Evolutionary conservation across 2,329 filamentous ascomycete species (phyloP), one percentile per base, ranked within the genome.

Genomic region (Fusarium pseudoanthophilum): DNA sequence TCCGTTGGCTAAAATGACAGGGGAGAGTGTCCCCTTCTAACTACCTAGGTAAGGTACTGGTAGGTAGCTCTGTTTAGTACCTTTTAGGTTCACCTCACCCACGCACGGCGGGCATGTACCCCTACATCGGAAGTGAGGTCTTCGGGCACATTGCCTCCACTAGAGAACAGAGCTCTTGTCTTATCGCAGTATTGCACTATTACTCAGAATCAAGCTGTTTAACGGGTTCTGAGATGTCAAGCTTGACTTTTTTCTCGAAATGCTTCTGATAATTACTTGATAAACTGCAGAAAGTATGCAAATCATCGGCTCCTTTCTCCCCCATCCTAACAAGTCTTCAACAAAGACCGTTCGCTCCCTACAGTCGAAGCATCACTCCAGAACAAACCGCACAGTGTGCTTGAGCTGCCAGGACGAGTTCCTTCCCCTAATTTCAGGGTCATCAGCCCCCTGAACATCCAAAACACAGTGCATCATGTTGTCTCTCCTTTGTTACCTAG

Each of bases 331-430:
- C 30, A 36, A 58, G 39, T 24, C 51, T 61, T 39, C 24, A 53
- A 26, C 24, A 63, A 49, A 61, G 61, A 40, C 45, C 26, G 30
- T 30, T 61, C 39, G 42, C 40, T 57, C 51, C 51, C 26, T 59
- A 24, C 32, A 24, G 53, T 34, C 30, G 26, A 39, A 62, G 36
- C 39, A n/a, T n/a, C 49, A 21, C 36, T 32, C 55, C 46, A 45
- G 66, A 55, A 73, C 53, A 64, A 67, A 52, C 66, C 67, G 67
- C 53, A 78, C 76, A 75, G 76, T 78, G 73, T 56, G 28, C 40
- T 24, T n/a, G 24, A 16, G 26, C 26, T 45, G 14, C 21, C 42
- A 51, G 48, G 34, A 28, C 21, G 32, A 57, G 37, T 43, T 30
- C 30, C 20, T 20, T 30, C 48, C 52, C 52, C 61, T 68, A 39